phyloP scores from a whole-genome alignment of 768 basidiomycete genomes.

The Gloeophyllum trabeum region DNA sequence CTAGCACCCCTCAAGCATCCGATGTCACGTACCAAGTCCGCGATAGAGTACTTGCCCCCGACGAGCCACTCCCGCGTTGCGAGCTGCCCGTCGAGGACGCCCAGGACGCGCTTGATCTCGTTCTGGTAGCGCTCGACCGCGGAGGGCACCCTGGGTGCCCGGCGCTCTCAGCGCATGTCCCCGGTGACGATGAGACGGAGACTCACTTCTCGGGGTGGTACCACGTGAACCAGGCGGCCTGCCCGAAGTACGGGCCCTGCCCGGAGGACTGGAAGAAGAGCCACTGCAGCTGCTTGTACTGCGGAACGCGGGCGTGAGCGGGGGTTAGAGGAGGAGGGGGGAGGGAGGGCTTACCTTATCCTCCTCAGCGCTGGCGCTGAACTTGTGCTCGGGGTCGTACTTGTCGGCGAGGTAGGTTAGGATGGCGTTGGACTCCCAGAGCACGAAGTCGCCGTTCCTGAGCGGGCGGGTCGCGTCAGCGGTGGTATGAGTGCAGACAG shows the following conservation, averaged over 20 bases:
- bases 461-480: background rate
- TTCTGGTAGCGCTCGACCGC: conserved; percentile 8
- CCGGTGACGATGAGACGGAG: too few species aligned
- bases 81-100: conserved; percentile 8
- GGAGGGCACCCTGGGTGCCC: conserved; percentile 4
- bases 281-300: conserved; percentile 23
- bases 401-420: conserved; percentile 29
- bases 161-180: too few species aligned
- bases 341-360: conserved; percentile 2
- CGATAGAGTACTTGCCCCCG: background rate
- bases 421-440: conserved; percentile 29
- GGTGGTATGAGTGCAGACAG: background rate
- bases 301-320: background rate
- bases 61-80: conserved; percentile 6
- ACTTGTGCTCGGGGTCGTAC: conserved; percentile 31
- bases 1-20: background rate
- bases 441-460: conserved; percentile 16
- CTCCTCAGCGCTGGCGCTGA: conserved; percentile 7
- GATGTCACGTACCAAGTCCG: background rate
- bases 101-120: conserved; percentile 8
- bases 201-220: conserved; percentile 9
- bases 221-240: conserved; percentile 7
- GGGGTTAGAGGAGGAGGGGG: background rate
- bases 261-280: conserved; percentile 29
- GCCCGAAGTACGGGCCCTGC: conserved; percentile 9